Conservation (phyloP, 176 grass and related monocot species). For the Aegilops umbellulata region DNA sequence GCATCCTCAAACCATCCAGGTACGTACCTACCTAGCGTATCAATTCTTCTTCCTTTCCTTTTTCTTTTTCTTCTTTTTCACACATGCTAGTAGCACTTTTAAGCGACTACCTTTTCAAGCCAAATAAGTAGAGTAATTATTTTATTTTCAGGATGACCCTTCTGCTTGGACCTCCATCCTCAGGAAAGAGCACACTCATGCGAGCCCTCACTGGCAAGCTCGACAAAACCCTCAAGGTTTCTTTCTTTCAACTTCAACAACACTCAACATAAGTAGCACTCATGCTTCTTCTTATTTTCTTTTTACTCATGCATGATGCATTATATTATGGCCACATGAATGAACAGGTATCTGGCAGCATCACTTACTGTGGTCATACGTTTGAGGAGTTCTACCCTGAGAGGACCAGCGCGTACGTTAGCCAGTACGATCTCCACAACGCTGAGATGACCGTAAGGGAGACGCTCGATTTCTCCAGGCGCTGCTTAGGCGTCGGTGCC, state of each 20-base stretch:
- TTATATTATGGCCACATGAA: too few relatives aligned
- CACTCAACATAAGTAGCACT: too few relatives aligned
- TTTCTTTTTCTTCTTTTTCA: too few relatives aligned
- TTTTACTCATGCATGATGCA: not conserved
- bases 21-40: too few relatives aligned
- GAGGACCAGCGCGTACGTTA: constrained; percentile 60
- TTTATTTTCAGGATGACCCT: constrained; percentile 77
- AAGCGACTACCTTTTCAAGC: too few relatives aligned
- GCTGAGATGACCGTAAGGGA: constrained; percentile 78
- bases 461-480: constrained; percentile 65
- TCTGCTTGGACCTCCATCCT: constrained; percentile 89
- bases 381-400: constrained; percentile 65
- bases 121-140: not conserved
- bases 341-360: constrained; percentile 38
- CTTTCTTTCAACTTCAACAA: not conserved
- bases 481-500: constrained; percentile 61
- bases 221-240: constrained; percentile 69
- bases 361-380: constrained; percentile 53
- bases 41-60: not conserved
- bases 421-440: constrained; percentile 71
- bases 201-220: constrained; percentile 73
- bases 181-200: constrained; percentile 88
- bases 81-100: too few relatives aligned
- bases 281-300: too few relatives aligned
- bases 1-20: constrained; percentile 82